Evolutionary conservation across 1,284 basidiomycete species (phyloP).

Genomic region (Ceratobasidium sp.): DNA sequence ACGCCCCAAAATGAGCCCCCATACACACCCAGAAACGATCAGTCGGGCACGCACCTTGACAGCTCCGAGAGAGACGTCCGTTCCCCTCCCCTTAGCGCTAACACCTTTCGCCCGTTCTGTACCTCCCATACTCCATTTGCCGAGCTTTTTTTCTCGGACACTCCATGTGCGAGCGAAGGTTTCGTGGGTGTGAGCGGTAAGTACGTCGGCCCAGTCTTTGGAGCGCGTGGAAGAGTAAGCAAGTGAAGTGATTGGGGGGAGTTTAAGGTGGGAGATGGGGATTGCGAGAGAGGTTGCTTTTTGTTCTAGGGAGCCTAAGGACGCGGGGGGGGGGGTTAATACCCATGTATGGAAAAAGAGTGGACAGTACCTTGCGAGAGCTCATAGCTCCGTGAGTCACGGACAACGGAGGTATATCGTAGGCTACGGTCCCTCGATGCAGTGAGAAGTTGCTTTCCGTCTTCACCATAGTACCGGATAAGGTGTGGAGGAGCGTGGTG

Average conservation of each 20-base stretch:
- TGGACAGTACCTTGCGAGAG: conserved; percentile 84
- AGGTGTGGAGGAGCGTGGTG: conserved; percentile 93
- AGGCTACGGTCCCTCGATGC: conserved; percentile 90
- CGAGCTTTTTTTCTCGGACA: conserved; percentile 84
- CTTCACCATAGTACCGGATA: conserved; percentile 95
- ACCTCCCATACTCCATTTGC: conserved; percentile 68
- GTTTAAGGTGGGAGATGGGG: conserved; percentile 84
- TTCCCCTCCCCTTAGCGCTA: conserved; percentile 46
- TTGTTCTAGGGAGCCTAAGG: conserved; percentile 85
- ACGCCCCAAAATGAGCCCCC: neutral
- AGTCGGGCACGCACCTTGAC: conserved; percentile 68
- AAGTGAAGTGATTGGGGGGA: conserved; percentile 81
- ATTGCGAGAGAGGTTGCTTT: conserved; percentile 87
- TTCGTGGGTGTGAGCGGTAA: conserved; percentile 90
- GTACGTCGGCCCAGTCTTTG: conserved; percentile 98
- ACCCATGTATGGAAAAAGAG: neutral
- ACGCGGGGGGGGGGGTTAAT: conserved; percentile 28
- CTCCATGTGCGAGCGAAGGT: conserved; percentile 87
- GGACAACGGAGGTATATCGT: conserved; percentile 91
- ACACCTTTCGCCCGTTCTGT: conserved; percentile 41
- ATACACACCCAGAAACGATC: no score
- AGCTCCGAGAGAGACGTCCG: conserved; percentile 62
- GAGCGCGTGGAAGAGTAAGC: conserved; percentile 85
- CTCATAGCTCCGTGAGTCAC: conserved; percentile 94
- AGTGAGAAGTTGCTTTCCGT: conserved; percentile 94